Percentiles rank a stretch among this genome's conserved stretches.
phyloP scores from a whole-genome alignment of 306 rosid genomes.

The Castanospermum australe region DNA sequence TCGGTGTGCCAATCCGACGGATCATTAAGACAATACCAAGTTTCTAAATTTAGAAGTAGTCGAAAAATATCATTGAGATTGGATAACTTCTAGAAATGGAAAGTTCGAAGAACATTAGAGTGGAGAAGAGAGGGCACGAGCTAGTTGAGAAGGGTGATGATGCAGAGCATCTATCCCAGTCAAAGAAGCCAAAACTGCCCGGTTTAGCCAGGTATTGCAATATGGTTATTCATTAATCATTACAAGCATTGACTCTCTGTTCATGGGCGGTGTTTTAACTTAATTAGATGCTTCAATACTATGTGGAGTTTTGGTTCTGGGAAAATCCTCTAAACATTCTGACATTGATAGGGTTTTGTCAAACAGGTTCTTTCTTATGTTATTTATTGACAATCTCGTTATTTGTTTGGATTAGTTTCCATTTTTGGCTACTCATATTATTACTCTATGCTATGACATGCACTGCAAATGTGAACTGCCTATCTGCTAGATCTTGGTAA shows the following conservation, averaged over 20 bases:
- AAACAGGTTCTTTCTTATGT: background rate
- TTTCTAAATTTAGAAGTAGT: conserved; percentile 43
- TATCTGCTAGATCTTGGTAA: conserved; percentile 8
- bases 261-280: background rate
- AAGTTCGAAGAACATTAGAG: conserved; percentile 51
- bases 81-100: conserved; percentile 68
- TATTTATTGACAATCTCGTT: background rate
- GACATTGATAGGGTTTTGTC: background rate
- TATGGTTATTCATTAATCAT: no score
- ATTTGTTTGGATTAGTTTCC: background rate
- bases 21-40: conserved; percentile 34
- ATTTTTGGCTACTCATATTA: background rate
- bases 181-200: conserved; percentile 69
- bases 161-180: conserved; percentile 36
- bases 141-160: conserved; percentile 37
- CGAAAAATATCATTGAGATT: conserved; percentile 28
- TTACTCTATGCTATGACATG: background rate
- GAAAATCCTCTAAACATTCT: background rate
- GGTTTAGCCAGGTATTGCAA: conserved; percentile 73
- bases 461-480: background rate
- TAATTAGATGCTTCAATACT: background rate
- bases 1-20: background rate
- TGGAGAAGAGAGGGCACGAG: conserved; percentile 68
- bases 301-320: background rate
- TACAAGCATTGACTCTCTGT: background rate